phyloP scores from a whole-genome alignment of 176 grass and related monocot genomes.

The Elymus sibiricus region DNA sequence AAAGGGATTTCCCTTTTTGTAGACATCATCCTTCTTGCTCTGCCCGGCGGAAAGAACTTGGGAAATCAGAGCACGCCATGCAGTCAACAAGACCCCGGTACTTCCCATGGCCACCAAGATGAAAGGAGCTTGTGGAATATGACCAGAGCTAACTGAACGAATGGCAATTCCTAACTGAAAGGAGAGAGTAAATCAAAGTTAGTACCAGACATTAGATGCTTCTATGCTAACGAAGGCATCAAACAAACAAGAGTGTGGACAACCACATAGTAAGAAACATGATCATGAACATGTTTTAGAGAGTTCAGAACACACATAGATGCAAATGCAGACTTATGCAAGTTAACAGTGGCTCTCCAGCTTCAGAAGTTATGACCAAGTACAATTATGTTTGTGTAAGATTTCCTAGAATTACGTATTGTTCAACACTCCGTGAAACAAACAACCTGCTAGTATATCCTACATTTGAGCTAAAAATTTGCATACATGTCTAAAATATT shows the following conservation, averaged over 20 bases:
- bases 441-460: neutral
- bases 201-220: constrained; percentile 12
- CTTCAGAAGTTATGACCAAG: neutral
- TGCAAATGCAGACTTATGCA: neutral
- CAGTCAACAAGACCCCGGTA: constrained; percentile 74
- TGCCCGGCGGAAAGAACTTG: constrained; percentile 57
- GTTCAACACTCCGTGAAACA: neutral
- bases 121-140: constrained; percentile 69
- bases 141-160: constrained; percentile 58
- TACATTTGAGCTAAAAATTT: neutral
- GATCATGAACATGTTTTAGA: neutral
- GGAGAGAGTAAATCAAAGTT: neutral
- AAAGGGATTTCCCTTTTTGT: constrained; percentile 70
- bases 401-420: neutral
- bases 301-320: constrained; percentile 18
- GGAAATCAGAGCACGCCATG: constrained; percentile 68
- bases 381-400: neutral
- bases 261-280: neutral
- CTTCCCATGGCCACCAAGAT: constrained; percentile 84
- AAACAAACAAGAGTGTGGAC: neutral
- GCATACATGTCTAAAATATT: neutral
- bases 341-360: neutral
- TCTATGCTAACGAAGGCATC: neutral
- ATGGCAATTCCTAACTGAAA: constrained; percentile 76
- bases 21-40: constrained; percentile 69